Conservation (phyloP, 164 flowering plant species). For the Nymphaea thermarum region DNA sequence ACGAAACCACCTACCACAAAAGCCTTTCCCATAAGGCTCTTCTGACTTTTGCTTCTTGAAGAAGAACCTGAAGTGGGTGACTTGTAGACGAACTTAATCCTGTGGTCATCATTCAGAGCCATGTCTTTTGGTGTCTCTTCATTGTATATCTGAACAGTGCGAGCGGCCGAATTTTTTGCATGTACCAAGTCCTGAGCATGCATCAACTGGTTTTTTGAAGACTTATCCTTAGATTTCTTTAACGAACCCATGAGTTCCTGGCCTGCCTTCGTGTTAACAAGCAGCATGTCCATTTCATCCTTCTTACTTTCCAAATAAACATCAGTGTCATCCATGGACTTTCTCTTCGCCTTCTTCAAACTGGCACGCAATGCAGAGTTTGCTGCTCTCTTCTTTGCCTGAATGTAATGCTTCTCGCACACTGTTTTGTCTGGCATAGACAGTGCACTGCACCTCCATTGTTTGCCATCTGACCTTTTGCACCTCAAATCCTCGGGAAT, state of each 20-base stretch:
- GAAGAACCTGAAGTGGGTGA: constrained; percentile 32
- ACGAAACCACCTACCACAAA: constrained; percentile 27
- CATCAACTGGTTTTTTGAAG: constrained; percentile 21
- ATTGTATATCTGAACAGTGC: constrained; percentile 21
- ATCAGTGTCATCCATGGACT: constrained; percentile 45
- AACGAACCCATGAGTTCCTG: constrained; percentile 21
- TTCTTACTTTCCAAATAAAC: constrained; percentile 49
- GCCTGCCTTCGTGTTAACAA: constrained; percentile 18
- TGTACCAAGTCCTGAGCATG: constrained; percentile 52
- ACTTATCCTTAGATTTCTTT: constrained; percentile 45
- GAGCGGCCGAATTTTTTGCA: constrained; percentile 26
- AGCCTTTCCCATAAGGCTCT: constrained; percentile 32
- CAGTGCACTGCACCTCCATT: constrained; percentile 96
- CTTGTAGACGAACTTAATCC: constrained; percentile 25
- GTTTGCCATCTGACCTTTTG: constrained; percentile 96
- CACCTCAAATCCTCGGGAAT: constrained; percentile 92
- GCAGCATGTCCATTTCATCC: constrained; percentile 57
- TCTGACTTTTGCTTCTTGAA: constrained; percentile 36
- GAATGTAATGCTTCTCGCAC: constrained; percentile 91
- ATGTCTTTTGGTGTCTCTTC: constrained; percentile 35
- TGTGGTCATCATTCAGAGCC: constrained; percentile 39
- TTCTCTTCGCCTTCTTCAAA: constrained; percentile 66
- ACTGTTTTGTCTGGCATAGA: constrained; percentile 98
- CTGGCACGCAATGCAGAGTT: constrained; percentile 83
- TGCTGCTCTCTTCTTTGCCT: constrained; percentile 95